phyloP scores from a whole-genome alignment of 371 early-diverging fungal species.

The Rhizomucor pusillus region DNA sequence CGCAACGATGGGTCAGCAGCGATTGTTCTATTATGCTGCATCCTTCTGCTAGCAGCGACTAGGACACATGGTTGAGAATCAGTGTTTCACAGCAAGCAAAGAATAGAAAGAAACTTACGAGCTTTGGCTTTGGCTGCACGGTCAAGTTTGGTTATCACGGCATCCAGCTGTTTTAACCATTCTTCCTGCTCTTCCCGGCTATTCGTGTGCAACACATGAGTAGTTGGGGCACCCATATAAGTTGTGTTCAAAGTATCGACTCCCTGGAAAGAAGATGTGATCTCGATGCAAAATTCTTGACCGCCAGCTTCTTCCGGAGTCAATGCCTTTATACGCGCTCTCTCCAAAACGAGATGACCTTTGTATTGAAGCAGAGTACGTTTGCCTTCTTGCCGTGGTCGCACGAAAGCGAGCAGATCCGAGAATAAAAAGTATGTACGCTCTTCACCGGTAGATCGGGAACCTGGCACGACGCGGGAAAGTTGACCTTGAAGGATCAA shows the following conservation, averaged over 20 bases:
- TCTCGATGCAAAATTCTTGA: conserved; percentile 30
- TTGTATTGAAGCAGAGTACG: conserved; percentile 35
- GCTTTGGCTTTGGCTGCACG: conserved; percentile 22
- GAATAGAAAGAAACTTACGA: conserved; percentile 4
- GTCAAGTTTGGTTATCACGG: conserved; percentile 31
- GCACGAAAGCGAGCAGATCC: conserved; percentile 37
- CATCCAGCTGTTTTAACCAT: conserved; percentile 26
- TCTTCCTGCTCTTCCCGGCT: conserved; percentile 23
- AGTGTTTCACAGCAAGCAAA: neutral
- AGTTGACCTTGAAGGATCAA: conserved; percentile 32
- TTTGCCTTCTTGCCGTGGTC: conserved; percentile 24
- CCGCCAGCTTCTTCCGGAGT: conserved; percentile 27
- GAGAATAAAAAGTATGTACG: conserved; percentile 37
- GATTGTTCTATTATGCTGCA: neutral
- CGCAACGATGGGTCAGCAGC: neutral
- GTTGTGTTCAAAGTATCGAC: conserved; percentile 40
- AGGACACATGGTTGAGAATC: neutral
- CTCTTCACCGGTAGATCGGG: conserved; percentile 29
- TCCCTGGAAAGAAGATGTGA: conserved; percentile 33
- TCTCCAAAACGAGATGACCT: conserved; percentile 30
- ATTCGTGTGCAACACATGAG: conserved; percentile 21
- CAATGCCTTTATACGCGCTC: conserved; percentile 27
- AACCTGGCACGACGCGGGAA: conserved; percentile 20
- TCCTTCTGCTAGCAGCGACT: neutral
- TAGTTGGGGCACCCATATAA: conserved; percentile 29